Conservation (phyloP, 2,329 filamentous ascomycete species). For the Conoideocrella luteorostrata region DNA sequence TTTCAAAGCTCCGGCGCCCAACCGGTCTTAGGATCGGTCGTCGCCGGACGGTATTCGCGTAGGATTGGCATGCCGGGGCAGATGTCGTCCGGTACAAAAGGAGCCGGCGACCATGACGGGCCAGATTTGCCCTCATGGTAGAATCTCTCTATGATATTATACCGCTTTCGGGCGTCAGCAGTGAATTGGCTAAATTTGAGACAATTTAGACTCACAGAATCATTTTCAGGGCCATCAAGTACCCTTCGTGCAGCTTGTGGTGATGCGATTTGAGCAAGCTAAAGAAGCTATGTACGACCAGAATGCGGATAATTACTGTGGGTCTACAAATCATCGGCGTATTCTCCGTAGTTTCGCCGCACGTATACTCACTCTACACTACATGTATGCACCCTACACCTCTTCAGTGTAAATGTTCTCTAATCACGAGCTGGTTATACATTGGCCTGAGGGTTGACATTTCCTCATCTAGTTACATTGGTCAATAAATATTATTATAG, state of each 20-base stretch:
- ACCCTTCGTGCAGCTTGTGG: too few species aligned
- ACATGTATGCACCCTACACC: too few species aligned
- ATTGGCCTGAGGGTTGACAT: too few species aligned
- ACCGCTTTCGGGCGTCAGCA: neutral
- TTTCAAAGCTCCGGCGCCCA: slow-evolving; percentile 16
- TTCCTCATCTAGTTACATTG: too few species aligned
- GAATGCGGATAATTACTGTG: slow-evolving; percentile 3
- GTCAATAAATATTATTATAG: too few species aligned
- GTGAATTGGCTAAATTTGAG: neutral
- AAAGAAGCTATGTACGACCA: neutral
- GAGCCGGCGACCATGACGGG: slow-evolving; percentile 37
- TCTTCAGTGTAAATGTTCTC: too few species aligned
- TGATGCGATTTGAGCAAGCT: neutral
- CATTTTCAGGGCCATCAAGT: neutral
- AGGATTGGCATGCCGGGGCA: slow-evolving; percentile 27
- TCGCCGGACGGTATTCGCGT: slow-evolving; percentile 22
- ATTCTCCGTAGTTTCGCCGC: neutral
- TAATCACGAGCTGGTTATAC: too few species aligned
- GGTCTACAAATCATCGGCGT: neutral
- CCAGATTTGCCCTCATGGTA: slow-evolving; percentile 39
- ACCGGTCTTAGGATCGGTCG: slow-evolving; percentile 18
- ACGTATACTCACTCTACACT: too few species aligned
- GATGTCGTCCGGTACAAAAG: slow-evolving; percentile 25
- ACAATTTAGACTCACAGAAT: neutral
- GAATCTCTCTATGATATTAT: slow-evolving; percentile 20